These are phyloP conservation scores for Aspergillus oerlinghausenensis DNA, from an alignment of 2,329 filamentous ascomycete species.

Conservation along the genomic window DNA sequence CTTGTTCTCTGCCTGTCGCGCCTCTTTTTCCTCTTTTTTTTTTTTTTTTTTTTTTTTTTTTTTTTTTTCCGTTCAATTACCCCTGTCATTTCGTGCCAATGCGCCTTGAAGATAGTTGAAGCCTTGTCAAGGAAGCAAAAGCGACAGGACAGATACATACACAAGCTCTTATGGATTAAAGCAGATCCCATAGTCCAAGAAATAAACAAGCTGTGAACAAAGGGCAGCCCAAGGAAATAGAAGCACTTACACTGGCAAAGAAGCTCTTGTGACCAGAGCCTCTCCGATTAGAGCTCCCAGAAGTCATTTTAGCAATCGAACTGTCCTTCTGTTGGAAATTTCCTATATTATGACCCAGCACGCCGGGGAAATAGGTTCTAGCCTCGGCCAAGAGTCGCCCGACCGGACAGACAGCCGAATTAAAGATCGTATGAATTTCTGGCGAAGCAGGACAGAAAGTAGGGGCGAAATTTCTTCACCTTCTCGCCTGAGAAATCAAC, in stretches of 20 bases:
- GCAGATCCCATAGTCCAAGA: not conserved
- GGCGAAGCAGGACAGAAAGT: not conserved
- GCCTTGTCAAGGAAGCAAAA: not conserved
- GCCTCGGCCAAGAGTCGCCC: slow-evolving; percentile 16
- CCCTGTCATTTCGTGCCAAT: not conserved
- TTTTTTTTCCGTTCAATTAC: not conserved
- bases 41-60: not conserved
- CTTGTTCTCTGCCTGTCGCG: not conserved
- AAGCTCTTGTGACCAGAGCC: slow-evolving; percentile 33
- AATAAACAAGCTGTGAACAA: slow-evolving; percentile 1
- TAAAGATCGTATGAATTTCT: not conserved
- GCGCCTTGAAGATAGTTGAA: not conserved
- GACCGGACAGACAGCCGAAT: slow-evolving; percentile 7
- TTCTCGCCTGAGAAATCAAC: not conserved
- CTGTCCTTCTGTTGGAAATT: not conserved
- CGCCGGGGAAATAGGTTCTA: slow-evolving; percentile 2
- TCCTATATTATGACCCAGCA: not conserved
- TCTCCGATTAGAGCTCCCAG: slow-evolving; percentile 22
- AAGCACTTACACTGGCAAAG: slow-evolving; percentile 30
- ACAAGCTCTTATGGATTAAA: not conserved
- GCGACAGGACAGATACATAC: not conserved
- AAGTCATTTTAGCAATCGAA: slow-evolving; percentile 23
- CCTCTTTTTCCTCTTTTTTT: not conserved
- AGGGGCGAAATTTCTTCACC: not conserved
- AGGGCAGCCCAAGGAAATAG: slow-evolving; percentile 5